Percentiles rank a stretch among this genome's conserved stretches.
These are phyloP conservation scores for Aegle marmelos DNA, from an alignment of 345 rosid genomes.

Conservation along the genomic window DNA sequence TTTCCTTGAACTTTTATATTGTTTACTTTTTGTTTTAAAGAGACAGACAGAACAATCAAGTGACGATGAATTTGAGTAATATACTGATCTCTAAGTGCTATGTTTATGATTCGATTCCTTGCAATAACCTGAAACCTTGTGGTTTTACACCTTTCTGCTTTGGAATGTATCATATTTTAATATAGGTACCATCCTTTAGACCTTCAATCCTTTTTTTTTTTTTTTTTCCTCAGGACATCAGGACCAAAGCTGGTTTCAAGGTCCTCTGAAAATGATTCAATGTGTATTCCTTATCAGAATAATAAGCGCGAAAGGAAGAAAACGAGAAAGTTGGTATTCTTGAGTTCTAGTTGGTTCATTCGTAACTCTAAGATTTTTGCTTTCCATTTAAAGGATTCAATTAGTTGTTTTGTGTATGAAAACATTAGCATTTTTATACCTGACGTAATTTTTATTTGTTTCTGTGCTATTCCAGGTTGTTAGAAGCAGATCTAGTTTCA, in stretches of 20 bases:
- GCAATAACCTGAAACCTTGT: not conserved
- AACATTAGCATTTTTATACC: not conserved
- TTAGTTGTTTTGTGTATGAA: not conserved
- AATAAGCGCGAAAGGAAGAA: constrained; percentile 35
- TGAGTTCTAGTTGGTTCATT: not conserved
- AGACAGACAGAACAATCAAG: not conserved
- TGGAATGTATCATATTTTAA: not conserved
- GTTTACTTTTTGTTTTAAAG: not conserved
- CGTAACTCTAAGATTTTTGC: not conserved
- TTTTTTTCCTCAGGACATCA: constrained; percentile 30
- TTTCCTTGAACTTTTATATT: not conserved
- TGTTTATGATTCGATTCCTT: not conserved
- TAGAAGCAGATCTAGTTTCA: constrained; percentile 16
- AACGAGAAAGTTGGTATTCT: constrained; percentile 43
- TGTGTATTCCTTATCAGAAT: constrained; percentile 22
- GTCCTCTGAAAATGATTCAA: constrained; percentile 18
- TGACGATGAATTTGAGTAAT: not conserved
- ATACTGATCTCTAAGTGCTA: not conserved
- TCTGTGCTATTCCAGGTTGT: constrained; percentile 29
- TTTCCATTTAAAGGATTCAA: not conserved
- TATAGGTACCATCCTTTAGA: not conserved
- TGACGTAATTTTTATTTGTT: not conserved
- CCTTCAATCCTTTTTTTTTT: constrained; percentile 5
- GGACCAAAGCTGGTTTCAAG: constrained; percentile 26
- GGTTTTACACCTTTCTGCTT: not conserved